Conservation (phyloP, 495 filamentous ascomycete species). For the Talaromyces liani region DNA sequence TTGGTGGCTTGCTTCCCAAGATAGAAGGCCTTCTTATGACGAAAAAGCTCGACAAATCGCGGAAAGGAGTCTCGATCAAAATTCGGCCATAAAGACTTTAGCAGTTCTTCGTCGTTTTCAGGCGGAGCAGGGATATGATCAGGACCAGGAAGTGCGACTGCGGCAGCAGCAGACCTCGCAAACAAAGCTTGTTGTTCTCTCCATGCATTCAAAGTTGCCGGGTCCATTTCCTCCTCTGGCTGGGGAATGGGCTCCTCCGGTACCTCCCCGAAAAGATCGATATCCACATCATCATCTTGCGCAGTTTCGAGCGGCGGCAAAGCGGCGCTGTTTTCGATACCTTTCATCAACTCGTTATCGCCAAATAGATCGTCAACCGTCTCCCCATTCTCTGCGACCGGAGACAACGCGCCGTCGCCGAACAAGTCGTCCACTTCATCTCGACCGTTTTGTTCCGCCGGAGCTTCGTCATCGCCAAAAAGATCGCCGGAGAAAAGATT, state of each 20-base stretch:
- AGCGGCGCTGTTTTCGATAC: slow-evolving; percentile 17
- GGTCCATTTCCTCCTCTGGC: slow-evolving; percentile 37
- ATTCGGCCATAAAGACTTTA: slow-evolving; percentile 61
- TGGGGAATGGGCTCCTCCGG: slow-evolving; percentile 19
- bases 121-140: slow-evolving; percentile 48
- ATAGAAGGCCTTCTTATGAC: slow-evolving; percentile 63
- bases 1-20: slow-evolving; percentile 62
- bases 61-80: slow-evolving; percentile 60
- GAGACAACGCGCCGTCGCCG: slow-evolving; percentile 40
- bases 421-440: slow-evolving; percentile 48
- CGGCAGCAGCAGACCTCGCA: slow-evolving; percentile 33
- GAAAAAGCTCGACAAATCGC: slow-evolving; percentile 65
- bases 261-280: slow-evolving; percentile 18
- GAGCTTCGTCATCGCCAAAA: slow-evolving; percentile 36
- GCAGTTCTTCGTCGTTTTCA: slow-evolving; percentile 57
- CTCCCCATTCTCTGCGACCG: slow-evolving; percentile 32
- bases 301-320: slow-evolving; percentile 20
- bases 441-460: slow-evolving; percentile 16
- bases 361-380: slow-evolving; percentile 32
- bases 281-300: slow-evolving; percentile 28
- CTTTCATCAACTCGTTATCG: slow-evolving; percentile 23
- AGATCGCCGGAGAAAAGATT: slow-evolving; percentile 29
- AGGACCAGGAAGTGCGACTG: slow-evolving; percentile 15
- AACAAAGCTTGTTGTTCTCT: slow-evolving; percentile 46
- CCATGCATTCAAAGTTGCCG: slow-evolving; percentile 35